A percentile compares a stretch with the other conserved stretches of the same genome.
phyloP scores from a whole-genome alignment of 2,329 filamentous ascomycete genomes.

The Niveomyces coronatus region DNA sequence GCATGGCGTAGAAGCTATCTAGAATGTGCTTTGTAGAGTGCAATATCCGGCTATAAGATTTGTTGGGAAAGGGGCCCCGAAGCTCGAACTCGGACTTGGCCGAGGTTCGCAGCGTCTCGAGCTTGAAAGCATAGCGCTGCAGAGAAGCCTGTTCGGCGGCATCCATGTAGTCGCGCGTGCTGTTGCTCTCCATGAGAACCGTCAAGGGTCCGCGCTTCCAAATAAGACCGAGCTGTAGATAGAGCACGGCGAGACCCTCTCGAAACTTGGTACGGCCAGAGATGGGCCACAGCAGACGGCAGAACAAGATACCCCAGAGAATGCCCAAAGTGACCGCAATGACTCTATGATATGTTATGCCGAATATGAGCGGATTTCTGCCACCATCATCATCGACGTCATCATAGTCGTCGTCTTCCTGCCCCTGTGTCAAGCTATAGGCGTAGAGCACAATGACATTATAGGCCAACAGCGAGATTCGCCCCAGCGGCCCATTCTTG shows the following conservation, averaged over 20 bases:
- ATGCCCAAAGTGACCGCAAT: conserved; percentile 79
- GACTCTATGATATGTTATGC: conserved; percentile 82
- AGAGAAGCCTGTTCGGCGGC: conserved; percentile 81
- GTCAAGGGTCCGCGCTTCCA: conserved; percentile 91
- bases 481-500: conserved; percentile 78
- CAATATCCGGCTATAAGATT: conserved; percentile 63
- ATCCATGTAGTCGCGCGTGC: conserved; percentile 63
- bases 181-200: conserved; percentile 52
- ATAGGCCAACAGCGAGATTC: conserved; percentile 91
- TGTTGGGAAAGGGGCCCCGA: conserved; percentile 72
- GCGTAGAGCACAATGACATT: conserved; percentile 92
- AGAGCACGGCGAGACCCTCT: conserved; percentile 80
- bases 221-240: conserved; percentile 88
- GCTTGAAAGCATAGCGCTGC: conserved; percentile 64
- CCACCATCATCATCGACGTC: conserved; percentile 91
- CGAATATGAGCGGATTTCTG: conserved; percentile 68
- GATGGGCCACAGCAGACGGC: conserved; percentile 85
- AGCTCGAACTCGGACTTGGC: conserved; percentile 85
- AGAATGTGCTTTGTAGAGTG: conserved; percentile 74
- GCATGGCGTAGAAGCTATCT: conserved; percentile 94
- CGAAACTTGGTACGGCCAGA: conserved; percentile 82
- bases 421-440: conserved; percentile 72
- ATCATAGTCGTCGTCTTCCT: conserved; percentile 68
- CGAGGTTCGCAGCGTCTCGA: conserved; percentile 62
- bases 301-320: conserved; percentile 85